Evolutionary conservation across 1,284 basidiomycete species (phyloP), one percentile per base, ranked within the genome.

Genomic region (Sphagnurus paluster): DNA sequence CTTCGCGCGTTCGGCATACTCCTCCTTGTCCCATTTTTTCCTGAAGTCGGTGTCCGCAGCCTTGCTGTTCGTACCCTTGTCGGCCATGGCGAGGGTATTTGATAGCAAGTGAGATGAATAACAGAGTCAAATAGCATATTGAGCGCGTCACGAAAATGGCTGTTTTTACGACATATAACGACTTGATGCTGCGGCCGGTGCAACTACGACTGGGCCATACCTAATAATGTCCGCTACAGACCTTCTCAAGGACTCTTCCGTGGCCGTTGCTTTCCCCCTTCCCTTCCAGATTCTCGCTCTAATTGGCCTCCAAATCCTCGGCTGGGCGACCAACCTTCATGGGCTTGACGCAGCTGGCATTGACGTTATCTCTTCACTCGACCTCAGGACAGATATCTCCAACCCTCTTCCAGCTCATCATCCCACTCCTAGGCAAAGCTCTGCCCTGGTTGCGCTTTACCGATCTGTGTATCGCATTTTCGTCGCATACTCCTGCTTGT

Each of bases 301-400:
- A 46, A 67, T 81, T 48, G 84, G 85, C 21, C 56, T 88, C 40
- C 87, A 88, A 26, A 75, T 90, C 46, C 62, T 91, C 7, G 81
- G 82, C 45, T 93, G 90, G 90, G 92, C 91, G 0, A 80, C 84
- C 26, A 97, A 97, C 66, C 70, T 97, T 5, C 93, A 97, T 65
- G 80, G 88, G 37, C 79, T 97, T 30, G 72, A 85, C 53, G 52
- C 75, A 3, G 70, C 87, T n/a, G 84, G 87, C 11, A 70, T 97
- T 33, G 91, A 97, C 64, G 82, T 80, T 1, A 72, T 79, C 7
- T 68, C 74, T 56, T 82, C 82, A 4, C 75, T 97, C 56, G 84
- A 84, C 46, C 67, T 90, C 13, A 73, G 75, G 44, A 59, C 66
- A 10, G 63, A 65, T 30, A 58, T 63, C 43, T 58, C 66, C 45